phyloP scores from a whole-genome alignment of 2,329 filamentous ascomycete genomes.

The Bipolaris bicolor region DNA sequence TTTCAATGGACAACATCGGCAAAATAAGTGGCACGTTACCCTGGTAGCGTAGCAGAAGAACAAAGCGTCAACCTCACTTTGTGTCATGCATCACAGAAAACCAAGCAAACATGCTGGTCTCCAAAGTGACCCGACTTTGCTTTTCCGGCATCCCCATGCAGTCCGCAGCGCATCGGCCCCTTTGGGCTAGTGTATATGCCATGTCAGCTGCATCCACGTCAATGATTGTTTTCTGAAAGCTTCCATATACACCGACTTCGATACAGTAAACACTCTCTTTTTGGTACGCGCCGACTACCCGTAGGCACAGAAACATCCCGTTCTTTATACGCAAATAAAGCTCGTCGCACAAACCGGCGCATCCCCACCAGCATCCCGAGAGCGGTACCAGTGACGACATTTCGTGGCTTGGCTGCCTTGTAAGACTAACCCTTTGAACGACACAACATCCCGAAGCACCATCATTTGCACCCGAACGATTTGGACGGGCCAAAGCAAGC shows the following conservation, averaged over 20 bases:
- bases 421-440: not conserved
- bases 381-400: conserved; percentile 8
- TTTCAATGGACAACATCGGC: conserved; percentile 10
- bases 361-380: conserved; percentile 3
- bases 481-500: not conserved
- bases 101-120: conserved; percentile 14
- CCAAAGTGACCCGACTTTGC: conserved; percentile 8
- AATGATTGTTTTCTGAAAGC: not conserved
- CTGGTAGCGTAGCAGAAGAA: conserved; percentile 9
- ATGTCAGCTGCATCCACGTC: conserved; percentile 14
- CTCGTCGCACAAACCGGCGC: conserved; percentile 8
- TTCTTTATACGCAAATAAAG: not conserved
- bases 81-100: conserved; percentile 8
- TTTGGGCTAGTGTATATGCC: conserved; percentile 12
- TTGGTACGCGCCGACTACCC: not conserved
- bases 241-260: conserved; percentile 7
- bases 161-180: conserved; percentile 5
- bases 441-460: not conserved
- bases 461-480: not conserved
- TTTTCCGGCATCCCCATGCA: conserved; percentile 17
- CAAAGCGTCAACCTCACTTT: conserved; percentile 11
- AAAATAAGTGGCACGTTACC: conserved; percentile 9
- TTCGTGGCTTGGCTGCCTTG: not conserved
- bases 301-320: not conserved
- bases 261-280: not conserved